Base-by-base conservation (phyloP, 805 yeast genomes). In the Suhomyces sp. region DNA sequence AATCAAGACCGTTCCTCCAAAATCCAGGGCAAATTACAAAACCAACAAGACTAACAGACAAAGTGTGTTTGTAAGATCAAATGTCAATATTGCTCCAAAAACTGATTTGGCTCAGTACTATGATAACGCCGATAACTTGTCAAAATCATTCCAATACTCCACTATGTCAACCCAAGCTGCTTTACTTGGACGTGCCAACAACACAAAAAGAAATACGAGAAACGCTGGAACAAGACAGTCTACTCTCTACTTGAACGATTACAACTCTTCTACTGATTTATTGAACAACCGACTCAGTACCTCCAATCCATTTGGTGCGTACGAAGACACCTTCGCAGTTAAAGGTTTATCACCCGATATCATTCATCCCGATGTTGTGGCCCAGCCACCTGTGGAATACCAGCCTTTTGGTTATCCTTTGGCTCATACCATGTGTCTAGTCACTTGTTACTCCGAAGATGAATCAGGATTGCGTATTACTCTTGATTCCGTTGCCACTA, bases 401-500 rank as follows among this genome's bases (percentile, higher is more conserved):
- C 92, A 88, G 76, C 98, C 99, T 4, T 90, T 80, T 70, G 87
- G 85, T 0, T 90, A 74, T 54, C 97, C 99, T 13, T 78, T 94
- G 60, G 76, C 73, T 13, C 80, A 75, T 55, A 57, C 71, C 7
- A 63, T 75, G 52, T 54, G 59, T 46, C 60, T 73, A 48, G 96
- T 94, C 8, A 94, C 99, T 1, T 93, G 97, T 65, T 94, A 94
- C 66, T 91, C 97, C 1, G 99, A 94, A 73, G 96, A 90, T 67
- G 88, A 83, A 60, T 87, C 78, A 10, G 97, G 96, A 56, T 70
- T 94, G 53, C 80, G 98, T 62, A 84, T 93, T 0, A 91, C 98
- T 0, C 69, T 93, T 57, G 98, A 94, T 68, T 93, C 98, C 1
- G 67, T 94, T 49, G 89, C 96, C n/a, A 90, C 97, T 1, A 90